A percentile compares a stretch with the other conserved stretches of the same genome.
These are phyloP conservation scores for Tephrocybe sp. DNA, from an alignment of 768 basidiomycete species.

Conservation along the genomic window DNA sequence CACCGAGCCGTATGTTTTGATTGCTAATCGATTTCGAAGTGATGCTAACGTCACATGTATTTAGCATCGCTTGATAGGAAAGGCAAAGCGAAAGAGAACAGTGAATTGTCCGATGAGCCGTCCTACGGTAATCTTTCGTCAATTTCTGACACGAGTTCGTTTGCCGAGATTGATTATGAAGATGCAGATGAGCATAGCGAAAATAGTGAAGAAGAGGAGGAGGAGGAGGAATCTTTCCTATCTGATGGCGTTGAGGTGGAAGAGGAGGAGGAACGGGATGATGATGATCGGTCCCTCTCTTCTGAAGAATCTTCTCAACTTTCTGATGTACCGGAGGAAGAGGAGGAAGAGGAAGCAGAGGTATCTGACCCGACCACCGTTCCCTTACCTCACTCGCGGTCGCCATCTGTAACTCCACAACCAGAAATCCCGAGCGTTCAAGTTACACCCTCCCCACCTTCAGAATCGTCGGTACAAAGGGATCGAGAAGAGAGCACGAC, in stretches of 20 bases:
- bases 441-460: conserved; percentile 33
- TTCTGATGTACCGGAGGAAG: conserved; percentile 16
- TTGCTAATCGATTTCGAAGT: neutral
- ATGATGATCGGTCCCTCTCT: neutral
- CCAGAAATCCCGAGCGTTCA: conserved; percentile 44
- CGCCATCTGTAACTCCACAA: conserved; percentile 59
- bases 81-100: conserved; percentile 14
- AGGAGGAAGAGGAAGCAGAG: conserved; percentile 11
- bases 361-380: conserved; percentile 29
- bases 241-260: conserved; percentile 13
- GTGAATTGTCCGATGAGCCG: conserved; percentile 19
- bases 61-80: conserved; percentile 2
- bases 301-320: conserved; percentile 13
- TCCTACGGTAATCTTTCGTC: conserved; percentile 38
- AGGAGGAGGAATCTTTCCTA: conserved; percentile 13
- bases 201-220: conserved; percentile 21
- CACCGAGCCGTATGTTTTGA: neutral
- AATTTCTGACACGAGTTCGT: conserved; percentile 46
- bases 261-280: conserved; percentile 22
- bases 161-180: conserved; percentile 41
- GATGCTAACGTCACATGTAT: neutral
- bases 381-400: conserved; percentile 43
- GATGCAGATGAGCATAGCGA: conserved; percentile 24
- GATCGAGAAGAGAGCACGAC: conserved; percentile 51
- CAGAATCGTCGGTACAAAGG: conserved; percentile 26